These are phyloP conservation scores for Amanita pseudoporphyria DNA, from an alignment of 768 basidiomycete genomes.

Conservation along the genomic window DNA sequence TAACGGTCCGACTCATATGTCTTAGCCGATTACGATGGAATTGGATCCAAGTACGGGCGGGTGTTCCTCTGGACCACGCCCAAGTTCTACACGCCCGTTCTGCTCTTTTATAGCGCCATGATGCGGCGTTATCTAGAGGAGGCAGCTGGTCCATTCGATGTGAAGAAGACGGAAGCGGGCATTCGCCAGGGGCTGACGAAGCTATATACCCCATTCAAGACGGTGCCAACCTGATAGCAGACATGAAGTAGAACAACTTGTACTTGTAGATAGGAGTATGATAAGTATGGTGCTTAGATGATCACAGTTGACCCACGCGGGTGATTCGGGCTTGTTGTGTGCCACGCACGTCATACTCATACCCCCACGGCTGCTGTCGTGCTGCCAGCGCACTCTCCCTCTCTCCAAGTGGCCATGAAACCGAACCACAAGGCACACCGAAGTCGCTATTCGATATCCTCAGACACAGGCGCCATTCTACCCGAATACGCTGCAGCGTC, in stretches of 20 bases:
- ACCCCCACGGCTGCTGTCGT: not conserved
- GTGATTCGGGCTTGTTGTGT: too few species aligned
- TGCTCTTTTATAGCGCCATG: slow-evolving; percentile 18
- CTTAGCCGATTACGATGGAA: slow-evolving; percentile 60
- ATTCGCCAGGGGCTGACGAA: not conserved
- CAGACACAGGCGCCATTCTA: slow-evolving; percentile 55
- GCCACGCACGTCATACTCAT: too few species aligned
- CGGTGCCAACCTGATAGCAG: too few species aligned
- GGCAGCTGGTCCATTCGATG: slow-evolving; percentile 45
- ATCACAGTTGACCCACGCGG: too few species aligned
- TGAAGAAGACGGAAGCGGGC: not conserved
- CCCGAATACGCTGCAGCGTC: slow-evolving; percentile 45
- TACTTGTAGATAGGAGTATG: too few species aligned
- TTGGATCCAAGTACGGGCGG: slow-evolving; percentile 50
- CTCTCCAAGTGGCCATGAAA: slow-evolving; percentile 6
- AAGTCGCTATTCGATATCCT: slow-evolving; percentile 47
- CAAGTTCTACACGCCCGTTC: slow-evolving; percentile 46
- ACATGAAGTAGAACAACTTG: too few species aligned
- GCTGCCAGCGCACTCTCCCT: not conserved
- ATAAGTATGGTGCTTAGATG: too few species aligned
- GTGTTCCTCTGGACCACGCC: slow-evolving; percentile 68
- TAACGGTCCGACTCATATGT: not conserved
- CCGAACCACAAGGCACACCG: slow-evolving; percentile 32
- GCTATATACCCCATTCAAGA: not conserved
- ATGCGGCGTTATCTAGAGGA: slow-evolving; percentile 32